Percentiles rank a stretch among this genome's conserved stretches.
These are phyloP conservation scores for Psilocybe azurescens DNA, from an alignment of 768 basidiomycete genomes.

Conservation along the genomic window DNA sequence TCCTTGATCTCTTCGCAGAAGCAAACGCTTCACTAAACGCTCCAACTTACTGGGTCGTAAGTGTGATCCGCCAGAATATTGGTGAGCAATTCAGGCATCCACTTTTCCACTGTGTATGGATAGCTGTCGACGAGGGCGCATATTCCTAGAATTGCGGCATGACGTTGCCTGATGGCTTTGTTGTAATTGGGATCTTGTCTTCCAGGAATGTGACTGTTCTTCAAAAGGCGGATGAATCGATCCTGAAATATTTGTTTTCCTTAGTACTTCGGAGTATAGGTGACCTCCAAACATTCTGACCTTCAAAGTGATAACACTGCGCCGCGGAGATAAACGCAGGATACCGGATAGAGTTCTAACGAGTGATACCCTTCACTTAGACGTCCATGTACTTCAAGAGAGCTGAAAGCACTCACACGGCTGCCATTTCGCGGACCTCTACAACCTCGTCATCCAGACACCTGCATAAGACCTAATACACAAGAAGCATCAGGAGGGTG, in stretches of 20 bases:
- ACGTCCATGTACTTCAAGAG: not conserved
- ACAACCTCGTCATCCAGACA: conserved; percentile 88
- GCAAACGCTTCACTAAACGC: not conserved
- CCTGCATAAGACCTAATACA: conserved; percentile 68
- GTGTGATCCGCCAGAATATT: conserved; percentile 81
- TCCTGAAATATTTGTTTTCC: conserved; percentile 46
- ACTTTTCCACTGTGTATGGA: conserved; percentile 94
- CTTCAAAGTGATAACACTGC: conserved; percentile 77
- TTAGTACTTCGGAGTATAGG: not conserved
- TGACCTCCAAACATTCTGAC: conserved; percentile 32
- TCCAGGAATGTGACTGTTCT: conserved; percentile 66
- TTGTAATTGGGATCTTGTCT: conserved; percentile 72
- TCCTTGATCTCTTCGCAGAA: conserved; percentile 15
- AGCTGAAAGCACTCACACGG: conserved; percentile 55
- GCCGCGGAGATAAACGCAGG: conserved; percentile 78
- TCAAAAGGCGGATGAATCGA: conserved; percentile 79
- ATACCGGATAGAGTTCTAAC: conserved; percentile 80
- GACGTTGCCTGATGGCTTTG: conserved; percentile 74
- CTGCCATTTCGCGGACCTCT: conserved; percentile 91
- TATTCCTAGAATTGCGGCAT: conserved; percentile 93
- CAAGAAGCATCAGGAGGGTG: conserved; percentile 2
- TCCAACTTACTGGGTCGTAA: conserved; percentile 73
- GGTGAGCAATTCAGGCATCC: conserved; percentile 88
- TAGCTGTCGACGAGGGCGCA: conserved; percentile 93
- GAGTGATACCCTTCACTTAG: conserved; percentile 8